Percentiles rank a stretch among this genome's conserved stretches.
Evolutionary conservation across 75 land plant genomes (phyloP).

Genomic region (Pinus taeda): DNA sequence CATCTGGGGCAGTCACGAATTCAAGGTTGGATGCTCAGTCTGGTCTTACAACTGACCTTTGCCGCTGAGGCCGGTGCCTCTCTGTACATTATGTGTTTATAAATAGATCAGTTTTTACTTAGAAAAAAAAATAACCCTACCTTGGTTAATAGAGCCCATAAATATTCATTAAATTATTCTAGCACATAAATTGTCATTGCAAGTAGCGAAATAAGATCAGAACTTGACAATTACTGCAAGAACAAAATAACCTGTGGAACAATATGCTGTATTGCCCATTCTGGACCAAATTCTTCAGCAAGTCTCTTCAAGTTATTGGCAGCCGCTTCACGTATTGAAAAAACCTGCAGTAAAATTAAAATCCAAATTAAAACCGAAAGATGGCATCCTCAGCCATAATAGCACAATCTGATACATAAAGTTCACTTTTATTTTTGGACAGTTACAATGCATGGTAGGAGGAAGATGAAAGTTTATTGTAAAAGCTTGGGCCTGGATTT

Average conservation of each 20-base stretch:
- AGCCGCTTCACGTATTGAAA: conserved; percentile 97
- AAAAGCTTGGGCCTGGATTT: too few relatives aligned
- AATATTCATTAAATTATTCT: not conserved
- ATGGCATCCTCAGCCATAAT: not conserved
- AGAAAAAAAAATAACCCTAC: too few relatives aligned
- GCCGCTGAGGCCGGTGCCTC: too few relatives aligned
- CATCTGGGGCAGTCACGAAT: too few relatives aligned
- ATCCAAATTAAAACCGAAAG: not conserved
- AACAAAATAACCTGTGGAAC: conserved; percentile 74
- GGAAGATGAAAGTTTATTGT: too few relatives aligned
- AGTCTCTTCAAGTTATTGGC: conserved; percentile 96
- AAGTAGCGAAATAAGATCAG: not conserved
- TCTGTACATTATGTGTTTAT: too few relatives aligned
- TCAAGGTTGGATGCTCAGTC: too few relatives aligned
- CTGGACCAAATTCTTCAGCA: conserved; percentile 99
- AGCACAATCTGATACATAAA: not conserved
- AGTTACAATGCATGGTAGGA: not conserved
- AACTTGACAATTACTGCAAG: not conserved
- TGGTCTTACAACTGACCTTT: too few relatives aligned
- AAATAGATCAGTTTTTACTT: too few relatives aligned
- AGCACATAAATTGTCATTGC: not conserved
- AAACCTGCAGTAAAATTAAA: conserved; percentile 54
- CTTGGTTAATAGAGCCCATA: not conserved
- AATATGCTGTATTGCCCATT: conserved; percentile 99
- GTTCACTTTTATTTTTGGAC: not conserved